Percentiles rank a stretch among this genome's conserved stretches.
Conservation (phyloP, 805 yeast genomes). For the Yarrowia sp. region DNA sequence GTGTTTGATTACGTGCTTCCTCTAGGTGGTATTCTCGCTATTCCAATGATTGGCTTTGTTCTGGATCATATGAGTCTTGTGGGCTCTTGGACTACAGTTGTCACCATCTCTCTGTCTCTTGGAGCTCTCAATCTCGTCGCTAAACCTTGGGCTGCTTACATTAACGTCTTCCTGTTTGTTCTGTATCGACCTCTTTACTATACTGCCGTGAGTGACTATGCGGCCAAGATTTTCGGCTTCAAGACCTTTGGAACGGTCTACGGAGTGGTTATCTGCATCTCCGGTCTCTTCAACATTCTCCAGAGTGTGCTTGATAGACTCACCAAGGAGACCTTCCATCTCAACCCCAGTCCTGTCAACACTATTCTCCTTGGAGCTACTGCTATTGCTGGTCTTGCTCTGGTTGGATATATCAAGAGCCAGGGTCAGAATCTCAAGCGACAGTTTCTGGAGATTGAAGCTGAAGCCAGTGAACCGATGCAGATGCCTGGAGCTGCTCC, state of each 20-base stretch:
- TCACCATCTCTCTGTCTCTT: constrained; percentile 57
- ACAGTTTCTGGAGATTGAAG: constrained; percentile 57
- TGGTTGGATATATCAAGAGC: constrained; percentile 36
- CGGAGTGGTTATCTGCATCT: constrained; percentile 76
- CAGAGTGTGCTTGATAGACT: constrained; percentile 67
- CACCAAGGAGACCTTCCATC: constrained; percentile 65
- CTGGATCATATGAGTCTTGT: constrained; percentile 61
- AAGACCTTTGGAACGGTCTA: constrained; percentile 89
- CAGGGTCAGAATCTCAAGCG: constrained; percentile 49
- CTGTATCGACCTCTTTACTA: constrained; percentile 88
- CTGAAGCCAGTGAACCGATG: constrained; percentile 53
- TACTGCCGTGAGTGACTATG: constrained; percentile 86
- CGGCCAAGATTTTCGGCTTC: constrained; percentile 91
- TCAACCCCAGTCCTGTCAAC: constrained; percentile 83
- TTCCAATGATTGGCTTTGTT: constrained; percentile 80
- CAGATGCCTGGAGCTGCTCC: constrained; percentile 36
- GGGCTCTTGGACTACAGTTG: constrained; percentile 37
- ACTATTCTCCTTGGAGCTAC: constrained; percentile 50
- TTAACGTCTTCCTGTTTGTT: constrained; percentile 71
- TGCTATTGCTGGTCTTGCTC: constrained; percentile 34
- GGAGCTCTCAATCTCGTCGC: constrained; percentile 71
- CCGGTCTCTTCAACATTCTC: constrained; percentile 75
- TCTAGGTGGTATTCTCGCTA: constrained; percentile 79
- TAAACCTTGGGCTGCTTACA: constrained; percentile 49
- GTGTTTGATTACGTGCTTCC: constrained; percentile 87